Conservation (phyloP, 306 rosid species). For the Lagenaria siceraria region DNA sequence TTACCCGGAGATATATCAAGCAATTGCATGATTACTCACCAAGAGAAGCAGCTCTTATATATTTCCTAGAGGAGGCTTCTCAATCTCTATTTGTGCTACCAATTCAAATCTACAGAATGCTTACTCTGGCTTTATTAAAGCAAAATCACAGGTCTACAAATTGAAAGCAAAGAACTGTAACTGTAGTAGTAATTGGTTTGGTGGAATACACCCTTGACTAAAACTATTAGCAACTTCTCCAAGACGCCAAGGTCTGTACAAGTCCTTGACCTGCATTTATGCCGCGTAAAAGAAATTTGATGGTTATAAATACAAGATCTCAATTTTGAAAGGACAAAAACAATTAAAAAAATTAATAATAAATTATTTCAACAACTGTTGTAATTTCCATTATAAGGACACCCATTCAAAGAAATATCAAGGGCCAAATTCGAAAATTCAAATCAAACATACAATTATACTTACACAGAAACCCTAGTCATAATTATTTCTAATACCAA, state of each 20-base stretch:
- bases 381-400: background rate
- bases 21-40: conserved; percentile 48
- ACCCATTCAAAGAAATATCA: background rate
- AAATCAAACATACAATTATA: background rate
- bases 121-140: conserved; percentile 46
- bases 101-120: conserved; percentile 36
- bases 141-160: conserved; percentile 35
- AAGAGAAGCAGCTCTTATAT: conserved; percentile 45
- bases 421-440: background rate
- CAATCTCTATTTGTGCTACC: conserved; percentile 43
- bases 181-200: conserved; percentile 11
- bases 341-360: background rate
- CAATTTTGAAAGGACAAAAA: background rate
- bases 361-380: background rate
- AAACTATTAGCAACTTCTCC: conserved; percentile 10
- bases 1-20: conserved; percentile 4
- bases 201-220: conserved; percentile 8
- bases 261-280: conserved; percentile 10
- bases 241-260: conserved; percentile 7
- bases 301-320: background rate
- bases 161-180: conserved; percentile 11
- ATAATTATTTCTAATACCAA: background rate
- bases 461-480: background rate
- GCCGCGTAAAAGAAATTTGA: background rate
- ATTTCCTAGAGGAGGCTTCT: conserved; percentile 55